Evolutionary conservation across 1,284 basidiomycete genomes (phyloP).

Genomic region (Boletus semigastroideus): DNA sequence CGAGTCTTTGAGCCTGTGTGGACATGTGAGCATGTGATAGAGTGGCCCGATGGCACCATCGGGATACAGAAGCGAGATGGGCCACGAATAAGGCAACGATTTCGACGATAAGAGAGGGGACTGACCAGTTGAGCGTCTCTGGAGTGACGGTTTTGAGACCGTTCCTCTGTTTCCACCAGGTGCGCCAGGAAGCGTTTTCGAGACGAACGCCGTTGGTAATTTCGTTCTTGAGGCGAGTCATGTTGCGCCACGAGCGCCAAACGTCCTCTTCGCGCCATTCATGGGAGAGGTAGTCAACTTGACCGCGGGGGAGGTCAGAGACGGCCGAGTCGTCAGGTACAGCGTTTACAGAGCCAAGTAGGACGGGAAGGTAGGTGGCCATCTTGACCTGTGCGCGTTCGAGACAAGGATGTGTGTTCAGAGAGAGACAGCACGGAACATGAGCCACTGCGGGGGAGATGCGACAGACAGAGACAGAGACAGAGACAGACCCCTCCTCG

Average conservation of each 20-base stretch:
- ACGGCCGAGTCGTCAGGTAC: conserved; percentile 67
- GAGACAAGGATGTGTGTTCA: not conserved
- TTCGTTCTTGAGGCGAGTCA: conserved; percentile 98
- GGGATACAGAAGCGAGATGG: not conserved
- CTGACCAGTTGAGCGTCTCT: conserved; percentile 98
- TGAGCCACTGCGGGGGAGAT: too few species aligned
- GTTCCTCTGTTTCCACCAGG: conserved; percentile 99
- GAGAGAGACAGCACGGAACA: too few species aligned
- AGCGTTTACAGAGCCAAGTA: conserved; percentile 61
- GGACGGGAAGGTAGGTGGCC: conserved; percentile 68
- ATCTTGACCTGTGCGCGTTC: conserved; percentile 31
- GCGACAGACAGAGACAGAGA: too few species aligned
- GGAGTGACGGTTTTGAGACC: conserved; percentile 94
- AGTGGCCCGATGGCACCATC: not conserved
- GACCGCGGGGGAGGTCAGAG: conserved; percentile 63
- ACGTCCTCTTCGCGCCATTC: conserved; percentile 99
- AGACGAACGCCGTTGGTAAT: conserved; percentile 94
- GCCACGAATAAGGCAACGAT: too few species aligned
- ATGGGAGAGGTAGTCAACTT: conserved; percentile 88
- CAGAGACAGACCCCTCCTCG: too few species aligned
- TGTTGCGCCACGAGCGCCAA: conserved; percentile 96
- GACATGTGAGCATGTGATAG: conserved; percentile 1
- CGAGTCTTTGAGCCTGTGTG: conserved; percentile 92
- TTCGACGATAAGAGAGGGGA: conserved; percentile 11
- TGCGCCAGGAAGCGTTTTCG: conserved; percentile 98